Evolutionary conservation across 208 protist genomes (phyloP), one percentile per base, ranked within the genome.

Genomic region (Lotmaria passim): DNA sequence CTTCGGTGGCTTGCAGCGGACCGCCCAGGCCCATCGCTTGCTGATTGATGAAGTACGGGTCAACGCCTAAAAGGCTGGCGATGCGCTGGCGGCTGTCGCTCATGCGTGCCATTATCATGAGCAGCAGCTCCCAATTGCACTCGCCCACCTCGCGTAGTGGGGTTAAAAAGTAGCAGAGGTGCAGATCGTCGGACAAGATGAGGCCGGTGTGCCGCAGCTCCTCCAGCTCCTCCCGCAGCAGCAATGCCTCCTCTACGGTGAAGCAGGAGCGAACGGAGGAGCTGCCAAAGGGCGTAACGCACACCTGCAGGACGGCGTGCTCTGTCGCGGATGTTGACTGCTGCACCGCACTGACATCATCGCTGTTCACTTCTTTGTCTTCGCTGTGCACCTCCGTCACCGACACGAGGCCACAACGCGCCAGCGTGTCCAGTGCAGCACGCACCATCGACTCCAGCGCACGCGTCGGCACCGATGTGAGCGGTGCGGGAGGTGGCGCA

Each of bases 141-240:
- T 85, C 79, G 15, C 69, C 78, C 57, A 92, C 80, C 59, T 93
- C 89, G 3, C 87, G 79, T n/a, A 97, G 56, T 3, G 94, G 94
- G 0, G 91, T 95, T 19, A 93, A 55, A 66, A 96, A 93, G 79
- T 96, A 98, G 73, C 88, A 93, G 3, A 97, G 67, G 63, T 98
- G 94, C 0, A 98, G 77, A 55, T 98, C 94, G 56, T 98, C 91
- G 2, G 75, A 75, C 33, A 98, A 73, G 55, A 96, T 92, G 26
- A 98, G 76, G 15, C 91, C 88, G 21, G 48, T 86, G 51, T 82
- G 78, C 28, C 78, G 81, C 60, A 94, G 71, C 67, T 88, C 57
- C 47, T 91, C 81, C 19, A 95, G 60, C 78, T 95, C 91, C 38
- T 60, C 51, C 12, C 86, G 81, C 38, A 96, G 74, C 21, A 86